These are phyloP conservation scores for Clitocybe nebularis DNA, from an alignment of 1,284 basidiomycete species.

Conservation along the genomic window DNA sequence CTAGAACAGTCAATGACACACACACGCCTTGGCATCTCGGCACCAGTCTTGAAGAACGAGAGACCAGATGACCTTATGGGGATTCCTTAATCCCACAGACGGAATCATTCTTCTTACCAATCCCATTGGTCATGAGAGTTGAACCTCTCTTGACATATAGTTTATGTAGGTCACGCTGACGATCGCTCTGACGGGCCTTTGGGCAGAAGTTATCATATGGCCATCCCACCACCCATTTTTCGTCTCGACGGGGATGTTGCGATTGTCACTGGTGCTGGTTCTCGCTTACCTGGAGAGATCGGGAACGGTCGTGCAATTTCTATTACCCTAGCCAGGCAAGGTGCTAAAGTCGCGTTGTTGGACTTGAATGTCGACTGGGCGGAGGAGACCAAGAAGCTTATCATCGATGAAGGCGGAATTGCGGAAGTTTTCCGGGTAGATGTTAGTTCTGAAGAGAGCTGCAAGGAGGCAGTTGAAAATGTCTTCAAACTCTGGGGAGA, in stretches of 20 bases:
- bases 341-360: slow-evolving; percentile 30
- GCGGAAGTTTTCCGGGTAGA: slow-evolving; percentile 31
- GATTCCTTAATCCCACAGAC: too few relatives aligned
- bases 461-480: slow-evolving; percentile 26
- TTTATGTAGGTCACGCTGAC: too few relatives aligned
- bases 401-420: slow-evolving; percentile 25
- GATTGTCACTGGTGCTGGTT: slow-evolving; percentile 37
- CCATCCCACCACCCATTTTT: not conserved
- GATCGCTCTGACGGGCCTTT: too few relatives aligned
- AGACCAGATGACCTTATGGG: too few relatives aligned
- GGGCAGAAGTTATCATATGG: too few relatives aligned
- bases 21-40: too few relatives aligned
- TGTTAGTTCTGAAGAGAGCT: slow-evolving; percentile 29
- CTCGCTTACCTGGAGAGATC: slow-evolving; percentile 30
- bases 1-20: too few relatives aligned
- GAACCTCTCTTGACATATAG: too few relatives aligned
- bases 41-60: too few relatives aligned
- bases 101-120: too few relatives aligned
- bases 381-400: slow-evolving; percentile 31
- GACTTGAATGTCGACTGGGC: slow-evolving; percentile 33
- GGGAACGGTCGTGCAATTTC: slow-evolving; percentile 36
- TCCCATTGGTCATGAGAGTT: too few relatives aligned
- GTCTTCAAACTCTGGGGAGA: slow-evolving; percentile 28
- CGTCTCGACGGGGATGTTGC: slow-evolving; percentile 30
- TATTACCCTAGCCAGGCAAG: slow-evolving; percentile 34